Conservation (phyloP, 2,329 filamentous ascomycete species). For the Trichophyton rubrum region DNA sequence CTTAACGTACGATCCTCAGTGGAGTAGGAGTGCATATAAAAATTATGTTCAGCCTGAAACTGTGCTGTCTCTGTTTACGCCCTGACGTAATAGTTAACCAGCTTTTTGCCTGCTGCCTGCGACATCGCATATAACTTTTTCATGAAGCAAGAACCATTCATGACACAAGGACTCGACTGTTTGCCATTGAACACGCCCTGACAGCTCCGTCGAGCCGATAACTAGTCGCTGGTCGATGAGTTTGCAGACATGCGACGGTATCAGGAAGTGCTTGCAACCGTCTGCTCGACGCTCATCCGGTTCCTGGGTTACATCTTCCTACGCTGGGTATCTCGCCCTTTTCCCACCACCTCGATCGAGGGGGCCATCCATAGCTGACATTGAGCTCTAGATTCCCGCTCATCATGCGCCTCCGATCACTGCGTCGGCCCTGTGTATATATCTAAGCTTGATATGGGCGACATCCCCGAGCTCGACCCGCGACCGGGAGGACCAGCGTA, state of each 20-base stretch:
- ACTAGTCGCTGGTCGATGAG: not conserved
- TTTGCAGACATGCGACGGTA: constrained; percentile 22
- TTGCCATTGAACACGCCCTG: not conserved
- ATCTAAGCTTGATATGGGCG: constrained; percentile 30
- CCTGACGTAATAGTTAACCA: not conserved
- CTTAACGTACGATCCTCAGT: not conserved
- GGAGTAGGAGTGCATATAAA: not conserved
- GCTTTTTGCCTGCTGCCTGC: not conserved
- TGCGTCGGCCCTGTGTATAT: constrained; percentile 33
- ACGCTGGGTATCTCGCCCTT: constrained; percentile 29
- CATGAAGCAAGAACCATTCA: too few species aligned
- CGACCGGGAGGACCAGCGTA: not conserved
- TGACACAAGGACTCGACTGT: not conserved
- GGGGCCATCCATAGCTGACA: not conserved
- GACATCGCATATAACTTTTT: too few species aligned
- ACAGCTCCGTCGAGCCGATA: not conserved
- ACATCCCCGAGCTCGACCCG: not conserved
- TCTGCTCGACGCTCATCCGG: constrained; percentile 28
- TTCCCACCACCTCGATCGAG: too few species aligned
- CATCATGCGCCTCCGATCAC: constrained; percentile 27
- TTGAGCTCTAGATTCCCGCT: constrained; percentile 25
- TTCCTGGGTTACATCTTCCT: constrained; percentile 30
- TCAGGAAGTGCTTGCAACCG: constrained; percentile 21
- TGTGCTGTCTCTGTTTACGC: not conserved
- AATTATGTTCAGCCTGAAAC: not conserved